A percentile compares a stretch with the other conserved stretches of the same genome.
These are phyloP conservation scores for Erythrobasidium yunnanense DNA, from an alignment of 768 basidiomycete genomes.

Conservation along the genomic window DNA sequence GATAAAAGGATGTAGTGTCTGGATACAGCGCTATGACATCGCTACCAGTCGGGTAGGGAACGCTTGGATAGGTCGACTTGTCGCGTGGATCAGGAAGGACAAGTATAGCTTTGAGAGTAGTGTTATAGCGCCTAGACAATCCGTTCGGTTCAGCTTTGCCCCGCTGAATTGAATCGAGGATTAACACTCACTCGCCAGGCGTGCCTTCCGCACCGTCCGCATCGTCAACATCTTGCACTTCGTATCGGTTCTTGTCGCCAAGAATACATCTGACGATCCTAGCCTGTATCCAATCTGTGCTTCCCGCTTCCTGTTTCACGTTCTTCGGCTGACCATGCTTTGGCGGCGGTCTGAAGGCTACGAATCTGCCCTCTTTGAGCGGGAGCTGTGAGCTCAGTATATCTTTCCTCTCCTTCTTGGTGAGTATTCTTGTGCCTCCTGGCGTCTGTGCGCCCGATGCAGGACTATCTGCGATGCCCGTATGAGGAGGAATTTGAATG, in stretches of 20 bases:
- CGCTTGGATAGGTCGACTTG: conserved; percentile 40
- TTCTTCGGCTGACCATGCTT: conserved; percentile 29
- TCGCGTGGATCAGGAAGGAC: conserved; percentile 43
- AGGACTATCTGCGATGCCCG: neutral
- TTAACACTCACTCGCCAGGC: neutral
- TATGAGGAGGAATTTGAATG: no score
- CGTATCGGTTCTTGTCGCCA: conserved; percentile 43
- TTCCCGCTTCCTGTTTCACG: no score
- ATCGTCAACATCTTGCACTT: conserved; percentile 44
- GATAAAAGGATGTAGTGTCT: conserved; percentile 45
- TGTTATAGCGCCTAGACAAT: conserved; percentile 39
- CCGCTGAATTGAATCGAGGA: no score
- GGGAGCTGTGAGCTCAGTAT: conserved; percentile 39
- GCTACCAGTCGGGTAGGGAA: conserved; percentile 39
- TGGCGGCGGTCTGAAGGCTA: conserved; percentile 41
- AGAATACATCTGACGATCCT: conserved; percentile 39
- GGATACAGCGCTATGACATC: conserved; percentile 44
- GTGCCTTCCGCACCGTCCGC: conserved; percentile 30
- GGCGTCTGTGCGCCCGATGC: neutral
- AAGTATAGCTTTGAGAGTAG: conserved; percentile 43
- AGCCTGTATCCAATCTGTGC: conserved; percentile 43
- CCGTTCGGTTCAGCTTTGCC: no score
- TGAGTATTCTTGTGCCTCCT: neutral
- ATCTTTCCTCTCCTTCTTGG: neutral
- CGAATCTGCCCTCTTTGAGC: conserved; percentile 40